These are phyloP conservation scores for Suillus subluteus DNA, from an alignment of 768 basidiomycete genomes.

Conservation along the genomic window DNA sequence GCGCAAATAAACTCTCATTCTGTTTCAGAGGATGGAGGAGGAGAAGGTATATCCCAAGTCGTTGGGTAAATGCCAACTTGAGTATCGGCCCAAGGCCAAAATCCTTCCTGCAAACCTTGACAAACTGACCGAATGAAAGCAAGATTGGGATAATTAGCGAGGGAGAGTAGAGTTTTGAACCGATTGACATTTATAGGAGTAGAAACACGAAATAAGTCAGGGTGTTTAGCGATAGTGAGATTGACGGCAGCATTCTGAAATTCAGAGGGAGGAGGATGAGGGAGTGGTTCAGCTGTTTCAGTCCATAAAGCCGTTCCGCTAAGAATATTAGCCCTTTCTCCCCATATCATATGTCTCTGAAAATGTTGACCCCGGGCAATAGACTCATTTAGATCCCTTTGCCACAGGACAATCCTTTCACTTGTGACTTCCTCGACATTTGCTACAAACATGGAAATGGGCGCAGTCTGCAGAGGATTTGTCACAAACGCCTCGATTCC, in stretches of 20 bases:
- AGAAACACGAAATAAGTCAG: conserved; percentile 24
- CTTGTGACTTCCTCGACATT: not conserved
- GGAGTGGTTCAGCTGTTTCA: not conserved
- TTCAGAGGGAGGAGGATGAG: not conserved
- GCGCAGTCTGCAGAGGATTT: too few relatives aligned
- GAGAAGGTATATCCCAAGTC: too few relatives aligned
- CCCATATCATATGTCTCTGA: not conserved
- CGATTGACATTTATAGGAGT: conserved; percentile 28
- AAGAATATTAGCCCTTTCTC: not conserved
- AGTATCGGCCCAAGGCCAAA: too few relatives aligned
- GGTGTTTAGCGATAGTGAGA: conserved; percentile 4
- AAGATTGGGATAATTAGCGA: conserved; percentile 32
- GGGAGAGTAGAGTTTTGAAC: conserved; percentile 22
- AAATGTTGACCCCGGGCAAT: not conserved
- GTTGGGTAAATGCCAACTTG: too few relatives aligned
- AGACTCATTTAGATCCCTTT: not conserved
- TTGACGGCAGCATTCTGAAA: not conserved
- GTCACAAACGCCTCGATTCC: not conserved
- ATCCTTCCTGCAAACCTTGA: too few relatives aligned
- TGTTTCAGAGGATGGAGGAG: too few relatives aligned
- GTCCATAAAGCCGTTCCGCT: not conserved
- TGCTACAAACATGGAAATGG: too few relatives aligned
- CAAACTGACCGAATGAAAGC: conserved; percentile 31
- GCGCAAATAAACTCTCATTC: too few relatives aligned
- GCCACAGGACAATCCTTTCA: not conserved